Evolutionary conservation across 2,329 filamentous ascomycete genomes (phyloP).

Genomic region (Clarireedia monteithiana): DNA sequence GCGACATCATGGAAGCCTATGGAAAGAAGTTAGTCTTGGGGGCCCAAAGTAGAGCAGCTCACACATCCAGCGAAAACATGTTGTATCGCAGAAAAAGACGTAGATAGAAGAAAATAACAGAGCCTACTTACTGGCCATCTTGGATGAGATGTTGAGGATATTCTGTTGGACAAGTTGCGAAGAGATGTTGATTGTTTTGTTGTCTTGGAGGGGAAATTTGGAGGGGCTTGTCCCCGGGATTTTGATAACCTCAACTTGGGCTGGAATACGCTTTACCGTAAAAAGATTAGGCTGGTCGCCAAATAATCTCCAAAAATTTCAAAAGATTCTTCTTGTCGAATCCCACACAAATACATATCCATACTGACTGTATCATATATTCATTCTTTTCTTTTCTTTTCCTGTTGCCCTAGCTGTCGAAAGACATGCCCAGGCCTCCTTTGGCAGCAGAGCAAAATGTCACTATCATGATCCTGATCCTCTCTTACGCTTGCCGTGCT

Average conservation of each 20-base stretch:
- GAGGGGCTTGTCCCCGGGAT: slow-evolving; percentile 5
- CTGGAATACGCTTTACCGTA: background rate
- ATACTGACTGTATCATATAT: background rate
- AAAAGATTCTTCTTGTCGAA: background rate
- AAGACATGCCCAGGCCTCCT: too few species aligned
- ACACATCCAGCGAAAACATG: too few species aligned
- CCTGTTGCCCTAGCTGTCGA: too few species aligned
- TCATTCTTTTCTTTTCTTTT: background rate
- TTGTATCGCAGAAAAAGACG: too few species aligned
- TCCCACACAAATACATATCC: background rate
- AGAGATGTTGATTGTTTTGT: slow-evolving; percentile 2
- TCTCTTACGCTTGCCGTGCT: too few species aligned
- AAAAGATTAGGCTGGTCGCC: background rate
- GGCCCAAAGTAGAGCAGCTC: background rate
- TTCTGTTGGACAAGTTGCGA: background rate
- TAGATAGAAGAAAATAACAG: background rate
- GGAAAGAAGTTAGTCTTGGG: slow-evolving; percentile 16
- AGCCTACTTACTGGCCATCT: slow-evolving; percentile 27
- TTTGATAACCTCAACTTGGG: slow-evolving; percentile 7
- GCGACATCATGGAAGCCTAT: slow-evolving; percentile 35
- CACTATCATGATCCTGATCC: too few species aligned
- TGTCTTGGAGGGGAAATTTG: slow-evolving; percentile 9
- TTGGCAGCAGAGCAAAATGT: too few species aligned
- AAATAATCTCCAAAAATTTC: slow-evolving; percentile 1
- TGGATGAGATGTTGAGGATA: slow-evolving; percentile 11